Percentiles rank a stretch among this genome's conserved stretches.
phyloP scores from a whole-genome alignment of 176 grass and related monocot genomes.

The Poa pratensis region DNA sequence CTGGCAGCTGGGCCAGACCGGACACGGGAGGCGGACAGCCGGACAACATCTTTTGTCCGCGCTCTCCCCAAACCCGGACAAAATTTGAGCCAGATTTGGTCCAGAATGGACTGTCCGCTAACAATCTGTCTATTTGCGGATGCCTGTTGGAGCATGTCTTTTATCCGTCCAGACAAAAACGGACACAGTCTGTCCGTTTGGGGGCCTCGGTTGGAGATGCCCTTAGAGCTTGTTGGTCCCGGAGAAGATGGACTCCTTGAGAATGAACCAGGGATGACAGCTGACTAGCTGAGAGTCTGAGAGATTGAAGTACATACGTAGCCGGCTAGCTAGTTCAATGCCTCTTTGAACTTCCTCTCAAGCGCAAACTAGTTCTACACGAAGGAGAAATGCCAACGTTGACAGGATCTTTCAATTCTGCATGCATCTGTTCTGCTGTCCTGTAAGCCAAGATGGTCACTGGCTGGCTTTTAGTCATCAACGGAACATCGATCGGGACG shows the following conservation, averaged over 20 bases:
- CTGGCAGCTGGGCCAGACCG: too few species aligned
- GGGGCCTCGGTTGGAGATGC: too few species aligned
- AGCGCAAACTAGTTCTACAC: not conserved
- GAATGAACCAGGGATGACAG: conserved; percentile 35
- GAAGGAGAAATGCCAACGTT: not conserved
- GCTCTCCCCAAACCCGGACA: too few species aligned
- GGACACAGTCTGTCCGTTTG: too few species aligned
- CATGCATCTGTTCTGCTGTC: not conserved
- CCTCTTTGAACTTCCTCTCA: conserved; percentile 8
- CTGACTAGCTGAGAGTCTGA: not conserved
- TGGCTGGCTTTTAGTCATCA: not conserved
- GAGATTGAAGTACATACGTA: conserved; percentile 20
- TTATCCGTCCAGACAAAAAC: too few species aligned
- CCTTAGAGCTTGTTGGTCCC: conserved; percentile 38
- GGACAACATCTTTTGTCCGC: too few species aligned
- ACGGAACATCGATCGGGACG: not conserved
- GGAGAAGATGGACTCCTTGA: conserved; percentile 15
- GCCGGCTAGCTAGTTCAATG: conserved; percentile 23
- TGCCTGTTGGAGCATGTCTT: too few species aligned
- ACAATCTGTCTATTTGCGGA: too few species aligned
- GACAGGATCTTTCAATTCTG: not conserved
- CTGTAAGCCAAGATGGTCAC: not conserved
- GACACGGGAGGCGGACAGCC: too few species aligned
- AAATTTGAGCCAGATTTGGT: too few species aligned
- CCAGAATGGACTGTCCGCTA: too few species aligned